Percentiles rank a stretch among this genome's conserved stretches.
phyloP scores from a whole-genome alignment of 352 stramenopile genomes.

The Plasmopara muralis region DNA sequence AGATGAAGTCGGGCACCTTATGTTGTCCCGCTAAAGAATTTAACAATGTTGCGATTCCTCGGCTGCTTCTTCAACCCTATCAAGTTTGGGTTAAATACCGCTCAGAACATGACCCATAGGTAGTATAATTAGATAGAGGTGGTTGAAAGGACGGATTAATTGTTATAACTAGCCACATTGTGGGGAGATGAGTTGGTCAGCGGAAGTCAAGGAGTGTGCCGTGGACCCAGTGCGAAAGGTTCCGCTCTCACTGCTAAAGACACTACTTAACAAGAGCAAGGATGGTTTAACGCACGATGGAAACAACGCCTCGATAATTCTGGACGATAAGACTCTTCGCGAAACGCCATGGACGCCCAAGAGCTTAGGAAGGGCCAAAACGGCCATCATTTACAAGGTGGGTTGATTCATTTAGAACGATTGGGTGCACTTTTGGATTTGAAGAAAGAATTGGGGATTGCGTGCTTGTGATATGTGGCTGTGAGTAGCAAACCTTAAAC shows the following conservation, averaged over 20 bases:
- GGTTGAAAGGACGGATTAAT: conserved; percentile 6
- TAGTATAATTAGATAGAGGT: background rate
- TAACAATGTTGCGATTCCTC: conserved; percentile 19
- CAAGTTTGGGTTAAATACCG: background rate
- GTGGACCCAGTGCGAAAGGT: background rate
- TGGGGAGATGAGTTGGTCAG: conserved; percentile 13
- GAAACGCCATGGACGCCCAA: conserved; percentile 80
- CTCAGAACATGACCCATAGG: background rate
- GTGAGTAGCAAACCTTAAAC: conserved; percentile 75
- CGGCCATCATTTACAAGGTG: conserved; percentile 83
- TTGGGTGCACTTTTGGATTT: background rate
- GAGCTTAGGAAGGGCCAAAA: conserved; percentile 77
- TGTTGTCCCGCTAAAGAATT: conserved; percentile 9
- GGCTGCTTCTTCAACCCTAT: conserved; percentile 21
- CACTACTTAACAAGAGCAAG: conserved; percentile 27
- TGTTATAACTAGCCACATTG: conserved; percentile 6
- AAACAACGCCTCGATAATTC: conserved; percentile 76
- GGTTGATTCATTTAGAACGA: background rate
- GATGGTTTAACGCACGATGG: conserved; percentile 55
- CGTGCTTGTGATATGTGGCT: background rate
- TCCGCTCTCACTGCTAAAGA: conserved; percentile 33
- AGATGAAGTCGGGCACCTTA: background rate
- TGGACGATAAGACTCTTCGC: conserved; percentile 34
- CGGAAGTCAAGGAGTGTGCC: background rate
- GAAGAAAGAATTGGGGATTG: background rate